A percentile compares a stretch with the other conserved stretches of the same genome.
Evolutionary conservation across 139 green algal species (phyloP).

Genomic region (Zygnema circumcarinatum): DNA sequence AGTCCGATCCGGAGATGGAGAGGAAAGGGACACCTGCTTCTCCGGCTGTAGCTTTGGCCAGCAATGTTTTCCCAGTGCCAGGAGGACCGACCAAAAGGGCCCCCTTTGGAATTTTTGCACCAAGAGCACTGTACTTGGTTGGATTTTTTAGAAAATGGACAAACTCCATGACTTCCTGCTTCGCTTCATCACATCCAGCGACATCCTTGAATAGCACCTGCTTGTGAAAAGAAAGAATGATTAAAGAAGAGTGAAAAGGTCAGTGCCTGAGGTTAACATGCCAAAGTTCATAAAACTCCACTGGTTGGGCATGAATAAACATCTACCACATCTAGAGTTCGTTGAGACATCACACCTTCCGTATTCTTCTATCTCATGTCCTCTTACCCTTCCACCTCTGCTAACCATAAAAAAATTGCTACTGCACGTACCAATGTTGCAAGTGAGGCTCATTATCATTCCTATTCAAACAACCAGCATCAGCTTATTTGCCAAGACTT

Average conservation of each 20-base stretch:
- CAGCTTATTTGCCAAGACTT: too few species aligned
- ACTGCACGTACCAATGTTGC: too few species aligned
- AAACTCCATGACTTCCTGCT: constrained; percentile 83
- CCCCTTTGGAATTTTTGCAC: constrained; percentile 92
- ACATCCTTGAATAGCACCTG: constrained; percentile 89
- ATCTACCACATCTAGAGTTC: too few species aligned
- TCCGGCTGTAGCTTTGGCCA: constrained; percentile 83
- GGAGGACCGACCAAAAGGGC: constrained; percentile 93
- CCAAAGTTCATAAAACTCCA: constrained; percentile 5
- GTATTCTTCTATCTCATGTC: too few species aligned
- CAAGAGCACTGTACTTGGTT: constrained; percentile 74
- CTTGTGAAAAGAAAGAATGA: background rate
- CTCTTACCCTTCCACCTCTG: too few species aligned
- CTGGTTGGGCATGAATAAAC: too few species aligned
- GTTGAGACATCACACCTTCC: too few species aligned
- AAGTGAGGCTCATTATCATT: too few species aligned
- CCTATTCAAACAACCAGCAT: too few species aligned
- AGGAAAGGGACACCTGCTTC: constrained; percentile 69
- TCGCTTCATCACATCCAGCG: constrained; percentile 84
- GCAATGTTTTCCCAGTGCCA: constrained; percentile 82
- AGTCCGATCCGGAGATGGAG: constrained; percentile 85
- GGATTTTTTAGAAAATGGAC: constrained; percentile 90
- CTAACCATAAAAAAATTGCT: too few species aligned
- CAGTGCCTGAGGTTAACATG: too few species aligned
- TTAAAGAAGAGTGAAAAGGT: background rate